Percentiles rank a stretch among this genome's conserved stretches.
These are phyloP conservation scores for Tephrocybe sp. DNA, from an alignment of 768 basidiomycete genomes.

Conservation along the genomic window DNA sequence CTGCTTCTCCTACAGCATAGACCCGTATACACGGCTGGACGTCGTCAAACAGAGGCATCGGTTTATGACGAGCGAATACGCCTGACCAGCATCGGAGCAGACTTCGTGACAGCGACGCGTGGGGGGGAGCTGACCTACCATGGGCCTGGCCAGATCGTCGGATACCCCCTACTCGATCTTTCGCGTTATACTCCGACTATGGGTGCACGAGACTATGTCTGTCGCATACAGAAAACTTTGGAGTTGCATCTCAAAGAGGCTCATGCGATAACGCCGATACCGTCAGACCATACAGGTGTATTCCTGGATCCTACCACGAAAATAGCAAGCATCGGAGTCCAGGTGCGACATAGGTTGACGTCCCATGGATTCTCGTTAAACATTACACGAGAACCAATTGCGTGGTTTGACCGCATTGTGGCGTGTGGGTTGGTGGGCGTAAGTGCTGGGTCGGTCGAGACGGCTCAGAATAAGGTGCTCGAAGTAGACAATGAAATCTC, in stretches of 20 bases:
- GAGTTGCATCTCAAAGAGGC: slow-evolving; percentile 57
- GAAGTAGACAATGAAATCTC: slow-evolving; percentile 51
- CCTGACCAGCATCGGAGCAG: slow-evolving; percentile 79
- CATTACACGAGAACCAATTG: slow-evolving; percentile 73
- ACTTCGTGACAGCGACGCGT: slow-evolving; percentile 78
- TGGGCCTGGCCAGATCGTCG: slow-evolving; percentile 95
- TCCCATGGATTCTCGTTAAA: slow-evolving; percentile 96
- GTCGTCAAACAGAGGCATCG: slow-evolving; percentile 70
- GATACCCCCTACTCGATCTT: slow-evolving; percentile 92
- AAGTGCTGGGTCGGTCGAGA: slow-evolving; percentile 67
- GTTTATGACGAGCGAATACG: slow-evolving; percentile 59
- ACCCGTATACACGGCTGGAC: slow-evolving; percentile 94
- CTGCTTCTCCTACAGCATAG: slow-evolving; percentile 85
- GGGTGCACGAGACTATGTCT: slow-evolving; percentile 81
- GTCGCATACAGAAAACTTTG: slow-evolving; percentile 73
- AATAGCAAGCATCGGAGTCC: slow-evolving; percentile 94
- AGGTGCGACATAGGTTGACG: slow-evolving; percentile 91
- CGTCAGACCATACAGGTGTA: slow-evolving; percentile 87
- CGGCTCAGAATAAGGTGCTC: slow-evolving; percentile 37
- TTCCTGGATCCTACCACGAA: slow-evolving; percentile 83
- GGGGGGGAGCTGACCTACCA: slow-evolving; percentile 97
- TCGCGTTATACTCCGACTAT: slow-evolving; percentile 72
- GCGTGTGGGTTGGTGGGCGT: slow-evolving; percentile 92
- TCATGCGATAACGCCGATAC: slow-evolving; percentile 55
- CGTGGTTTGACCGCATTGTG: slow-evolving; percentile 86